Evolutionary conservation across 495 filamentous ascomycete genomes (phyloP).

Genomic region (Lasiosphaeria miniovina): DNA sequence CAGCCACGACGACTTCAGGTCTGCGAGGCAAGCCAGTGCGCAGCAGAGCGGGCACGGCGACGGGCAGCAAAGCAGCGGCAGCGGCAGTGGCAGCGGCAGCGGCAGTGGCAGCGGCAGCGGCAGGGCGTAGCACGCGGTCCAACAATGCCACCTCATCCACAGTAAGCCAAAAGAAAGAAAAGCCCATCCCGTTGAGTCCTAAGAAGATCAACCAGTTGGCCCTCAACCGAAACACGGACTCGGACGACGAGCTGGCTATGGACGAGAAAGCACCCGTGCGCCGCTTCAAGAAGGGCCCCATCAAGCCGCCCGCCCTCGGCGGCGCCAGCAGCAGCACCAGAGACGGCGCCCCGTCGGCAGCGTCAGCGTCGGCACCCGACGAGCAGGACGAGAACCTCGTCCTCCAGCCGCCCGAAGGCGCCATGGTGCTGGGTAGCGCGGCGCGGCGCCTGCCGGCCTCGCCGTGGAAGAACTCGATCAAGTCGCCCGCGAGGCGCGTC

Average conservation of each 20-base stretch:
- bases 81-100: no score
- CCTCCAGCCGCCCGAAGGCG: slow-evolving; percentile 20
- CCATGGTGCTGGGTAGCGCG: slow-evolving; percentile 42
- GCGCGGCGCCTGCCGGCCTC: slow-evolving; percentile 45
- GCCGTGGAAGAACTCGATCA: slow-evolving; percentile 49
- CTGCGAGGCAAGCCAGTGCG: slow-evolving; percentile 29
- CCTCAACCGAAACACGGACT: slow-evolving; percentile 32
- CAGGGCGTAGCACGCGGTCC: slow-evolving; percentile 14
- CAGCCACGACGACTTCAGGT: slow-evolving; percentile 9
- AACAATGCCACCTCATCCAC: not conserved
- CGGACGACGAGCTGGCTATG: slow-evolving; percentile 54
- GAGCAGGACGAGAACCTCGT: slow-evolving; percentile 16
- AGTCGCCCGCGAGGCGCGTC: slow-evolving; percentile 44
- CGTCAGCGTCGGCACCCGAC: not conserved
- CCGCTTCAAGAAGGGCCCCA: slow-evolving; percentile 47
- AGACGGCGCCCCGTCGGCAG: not conserved
- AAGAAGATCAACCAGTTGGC: slow-evolving; percentile 55
- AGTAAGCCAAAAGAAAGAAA: slow-evolving; percentile 20
- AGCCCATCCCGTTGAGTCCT: slow-evolving; percentile 45
- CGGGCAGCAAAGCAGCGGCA: no score
- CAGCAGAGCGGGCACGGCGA: slow-evolving; percentile 13
- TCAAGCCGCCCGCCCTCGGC: slow-evolving; percentile 25
- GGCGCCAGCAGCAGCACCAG: slow-evolving; percentile 3
- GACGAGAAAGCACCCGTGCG: slow-evolving; percentile 48
- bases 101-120: no score